Base-by-base conservation (phyloP, 2,329 filamentous ascomycete genomes). In the Fusarium denticulatum region DNA sequence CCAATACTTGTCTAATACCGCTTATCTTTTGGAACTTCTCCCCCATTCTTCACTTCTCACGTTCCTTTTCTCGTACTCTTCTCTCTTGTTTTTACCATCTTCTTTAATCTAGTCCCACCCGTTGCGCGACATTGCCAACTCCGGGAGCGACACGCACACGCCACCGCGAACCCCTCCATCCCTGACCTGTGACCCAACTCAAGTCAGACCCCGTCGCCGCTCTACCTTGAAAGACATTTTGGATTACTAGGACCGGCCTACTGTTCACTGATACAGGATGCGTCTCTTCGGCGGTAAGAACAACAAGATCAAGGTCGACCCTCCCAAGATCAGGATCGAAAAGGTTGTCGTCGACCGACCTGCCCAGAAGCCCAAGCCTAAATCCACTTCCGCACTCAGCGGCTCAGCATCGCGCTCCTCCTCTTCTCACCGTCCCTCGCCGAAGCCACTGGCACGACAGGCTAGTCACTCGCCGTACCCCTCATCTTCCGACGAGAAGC, bases 231-330 rank as follows among this genome's bases (percentile, higher is more conserved):
- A 66, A n/a, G 26, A 30, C 32, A 39, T 40, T 60, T 47, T 59
- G 50, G 28, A 43, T 60, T 61, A 65, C 53, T 46, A 64, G 67
- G 39, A 55, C 65, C 65, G 55, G 26, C 50, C 57, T 60, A 56
- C 67, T 71, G 55, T 66, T 63, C 64, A 45, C 64, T 63, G 53
- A 42, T 64, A 37, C 73, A 74, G 50, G 68, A 82, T 82, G 81
- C 81, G 80, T 81, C 81, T 85, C 62, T 82, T 85, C 67, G 82
- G 82, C 69, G 80, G 80, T 60, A 85, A 85, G 70, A 80, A 79
- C 67, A 83, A 83, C 71, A 89, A 87, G 78, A 85, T 87, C 81
- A 88, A 88, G 80, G 81, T 84, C 72, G 84, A 86, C 69, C 82
- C 84, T 60, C 84, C 86, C 64, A 84, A 83, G 67, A 85, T 88